phyloP scores from a whole-genome alignment of 1,139 yeast genomes.

The Suhomyces coccinellae region DNA sequence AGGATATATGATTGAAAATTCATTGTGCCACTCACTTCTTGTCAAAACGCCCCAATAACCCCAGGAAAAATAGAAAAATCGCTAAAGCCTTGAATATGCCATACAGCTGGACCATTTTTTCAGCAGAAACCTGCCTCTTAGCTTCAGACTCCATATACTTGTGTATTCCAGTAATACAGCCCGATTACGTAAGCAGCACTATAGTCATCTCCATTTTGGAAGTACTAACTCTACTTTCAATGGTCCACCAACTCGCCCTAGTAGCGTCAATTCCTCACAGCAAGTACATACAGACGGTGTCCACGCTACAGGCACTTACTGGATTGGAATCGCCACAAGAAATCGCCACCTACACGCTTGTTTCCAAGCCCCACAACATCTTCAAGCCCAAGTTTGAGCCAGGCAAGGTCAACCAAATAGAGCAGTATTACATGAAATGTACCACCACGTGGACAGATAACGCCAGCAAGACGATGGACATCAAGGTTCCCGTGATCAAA shows the following conservation, averaged over 20 bases:
- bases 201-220: no score
- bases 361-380: conserved; percentile 43
- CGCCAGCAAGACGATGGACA: conserved; percentile 24
- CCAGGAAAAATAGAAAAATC: neutral
- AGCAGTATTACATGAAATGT: conserved; percentile 48
- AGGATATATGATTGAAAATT: conserved; percentile 3
- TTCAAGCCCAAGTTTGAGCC: conserved; percentile 52
- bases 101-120: neutral
- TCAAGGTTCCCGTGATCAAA: conserved; percentile 29
- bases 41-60: no score
- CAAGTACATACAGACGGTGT: conserved; percentile 43
- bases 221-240: conserved; percentile 9
- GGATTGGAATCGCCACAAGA: conserved; percentile 42
- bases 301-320: conserved; percentile 48
- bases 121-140: neutral
- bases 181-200: neutral
- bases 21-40: neutral
- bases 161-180: no score
- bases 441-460: conserved; percentile 43
- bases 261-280: conserved; percentile 45
- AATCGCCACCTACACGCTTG: conserved; percentile 45
- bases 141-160: no score
- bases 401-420: conserved; percentile 52
- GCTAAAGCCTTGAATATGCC: neutral
- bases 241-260: conserved; percentile 48